Percentiles rank a stretch among this genome's conserved stretches.
These are phyloP conservation scores for Lactarius psammicola DNA, from an alignment of 768 basidiomycete genomes.

Conservation along the genomic window DNA sequence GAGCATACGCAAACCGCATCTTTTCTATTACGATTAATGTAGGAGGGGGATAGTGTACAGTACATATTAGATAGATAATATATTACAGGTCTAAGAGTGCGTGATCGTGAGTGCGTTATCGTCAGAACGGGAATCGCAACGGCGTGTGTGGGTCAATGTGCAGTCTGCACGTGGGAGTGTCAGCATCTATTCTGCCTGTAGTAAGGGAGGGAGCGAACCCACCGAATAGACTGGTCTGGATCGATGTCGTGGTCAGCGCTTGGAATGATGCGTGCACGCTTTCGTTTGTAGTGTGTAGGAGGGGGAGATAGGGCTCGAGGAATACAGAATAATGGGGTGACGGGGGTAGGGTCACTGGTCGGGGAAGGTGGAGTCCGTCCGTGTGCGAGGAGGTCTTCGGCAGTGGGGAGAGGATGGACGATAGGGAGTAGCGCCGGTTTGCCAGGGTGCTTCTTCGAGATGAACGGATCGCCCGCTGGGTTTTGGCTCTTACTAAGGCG, in stretches of 20 bases:
- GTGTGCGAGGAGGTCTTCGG: conserved; percentile 17
- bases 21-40: conserved; percentile 10
- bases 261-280: conserved; percentile 19
- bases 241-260: conserved; percentile 13
- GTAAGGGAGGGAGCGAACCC: conserved; percentile 1
- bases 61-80: conserved; percentile 16
- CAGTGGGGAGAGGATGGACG: conserved; percentile 21
- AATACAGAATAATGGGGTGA: background rate
- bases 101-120: background rate
- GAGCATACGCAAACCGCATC: background rate
- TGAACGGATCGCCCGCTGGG: background rate
- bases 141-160: background rate
- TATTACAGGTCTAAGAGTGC: conserved; percentile 6
- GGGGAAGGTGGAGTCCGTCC: background rate
- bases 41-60: background rate
- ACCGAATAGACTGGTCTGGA: conserved; percentile 18
- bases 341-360: background rate
- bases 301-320: conserved; percentile 15
- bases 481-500: background rate
- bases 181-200: background rate
- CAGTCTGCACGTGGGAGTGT: conserved; percentile 7
- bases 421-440: conserved; percentile 9
- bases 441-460: background rate
- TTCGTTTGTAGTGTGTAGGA: conserved; percentile 22
- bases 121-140: conserved; percentile 20